A percentile compares a stretch with the other conserved stretches of the same genome.
Evolutionary conservation across 306 rosid genomes (phyloP).

Genomic region (Begonia masoniana): DNA sequence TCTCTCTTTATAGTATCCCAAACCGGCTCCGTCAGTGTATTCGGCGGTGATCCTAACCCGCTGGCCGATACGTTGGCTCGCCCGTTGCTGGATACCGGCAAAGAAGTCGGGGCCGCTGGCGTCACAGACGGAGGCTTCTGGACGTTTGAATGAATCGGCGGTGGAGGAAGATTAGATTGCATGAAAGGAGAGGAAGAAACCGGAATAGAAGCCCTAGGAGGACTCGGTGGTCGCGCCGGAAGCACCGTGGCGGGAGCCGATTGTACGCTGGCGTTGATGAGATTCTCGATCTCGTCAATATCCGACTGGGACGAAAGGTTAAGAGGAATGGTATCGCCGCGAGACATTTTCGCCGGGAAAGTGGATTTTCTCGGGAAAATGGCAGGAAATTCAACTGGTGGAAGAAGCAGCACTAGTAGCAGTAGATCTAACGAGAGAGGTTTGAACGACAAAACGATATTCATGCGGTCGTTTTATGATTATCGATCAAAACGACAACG

Average conservation of each 20-base stretch:
- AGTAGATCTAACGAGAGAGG: no score
- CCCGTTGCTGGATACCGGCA: slow-evolving; percentile 24
- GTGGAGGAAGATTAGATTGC: slow-evolving; percentile 27
- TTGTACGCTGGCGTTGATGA: slow-evolving; percentile 57
- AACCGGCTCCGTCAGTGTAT: slow-evolving; percentile 86
- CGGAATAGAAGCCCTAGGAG: slow-evolving; percentile 85
- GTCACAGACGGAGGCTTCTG: slow-evolving; percentile 23
- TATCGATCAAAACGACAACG: no score
- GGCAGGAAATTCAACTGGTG: neutral
- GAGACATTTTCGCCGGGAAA: slow-evolving; percentile 51
- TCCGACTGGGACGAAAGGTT: slow-evolving; percentile 89
- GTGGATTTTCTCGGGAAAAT: slow-evolving; percentile 11
- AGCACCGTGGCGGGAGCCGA: slow-evolving; percentile 54
- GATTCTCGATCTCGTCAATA: slow-evolving; percentile 99
- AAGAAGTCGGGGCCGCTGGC: slow-evolving; percentile 17
- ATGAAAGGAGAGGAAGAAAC: slow-evolving; percentile 47
- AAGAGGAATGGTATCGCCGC: slow-evolving; percentile 80
- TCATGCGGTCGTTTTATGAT: no score
- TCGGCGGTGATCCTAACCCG: slow-evolving; percentile 72
- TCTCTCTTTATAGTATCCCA: slow-evolving; percentile 93
- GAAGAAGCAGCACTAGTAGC: no score
- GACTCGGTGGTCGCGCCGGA: slow-evolving; percentile 63
- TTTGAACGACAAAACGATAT: no score
- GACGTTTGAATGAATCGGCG: slow-evolving; percentile 10
- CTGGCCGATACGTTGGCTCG: slow-evolving; percentile 12